A percentile compares a stretch with the other conserved stretches of the same genome.
phyloP scores from a whole-genome alignment of 2,329 filamentous ascomycete species.

The Coniochaeta prunicola region DNA sequence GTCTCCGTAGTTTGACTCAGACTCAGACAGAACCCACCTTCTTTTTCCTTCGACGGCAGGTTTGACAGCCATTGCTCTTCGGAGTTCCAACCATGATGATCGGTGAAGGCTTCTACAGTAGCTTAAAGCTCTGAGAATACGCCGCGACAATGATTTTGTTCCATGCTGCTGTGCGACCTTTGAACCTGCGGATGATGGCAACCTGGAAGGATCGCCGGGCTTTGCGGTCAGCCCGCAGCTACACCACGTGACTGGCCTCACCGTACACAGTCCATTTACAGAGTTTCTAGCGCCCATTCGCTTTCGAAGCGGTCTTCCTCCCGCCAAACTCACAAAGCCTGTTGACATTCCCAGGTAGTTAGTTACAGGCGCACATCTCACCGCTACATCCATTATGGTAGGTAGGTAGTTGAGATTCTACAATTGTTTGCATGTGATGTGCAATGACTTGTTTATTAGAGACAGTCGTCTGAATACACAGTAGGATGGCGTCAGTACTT shows the following conservation, averaged over 20 bases:
- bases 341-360: too few relatives aligned
- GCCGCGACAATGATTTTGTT: background rate
- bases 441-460: background rate
- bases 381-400: background rate
- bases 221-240: background rate
- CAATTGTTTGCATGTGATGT: background rate
- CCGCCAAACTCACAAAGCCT: too few relatives aligned
- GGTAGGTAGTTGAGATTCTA: background rate
- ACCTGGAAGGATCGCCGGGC: background rate
- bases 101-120: background rate
- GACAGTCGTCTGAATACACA: background rate
- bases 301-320: too few relatives aligned
- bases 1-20: background rate
- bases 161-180: background rate
- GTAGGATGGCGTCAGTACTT: background rate
- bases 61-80: constrained; percentile 5
- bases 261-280: too few relatives aligned
- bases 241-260: background rate
- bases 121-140: background rate
- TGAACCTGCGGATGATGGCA: background rate
- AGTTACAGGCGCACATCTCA: background rate
- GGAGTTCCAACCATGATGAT: constrained; percentile 6
- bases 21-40: constrained; percentile 2
- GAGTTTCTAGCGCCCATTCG: too few relatives aligned
- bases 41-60: constrained; percentile 7